Base-by-base conservation (phyloP, 345 rosid genomes). In the Hibiscus mutabilis region DNA sequence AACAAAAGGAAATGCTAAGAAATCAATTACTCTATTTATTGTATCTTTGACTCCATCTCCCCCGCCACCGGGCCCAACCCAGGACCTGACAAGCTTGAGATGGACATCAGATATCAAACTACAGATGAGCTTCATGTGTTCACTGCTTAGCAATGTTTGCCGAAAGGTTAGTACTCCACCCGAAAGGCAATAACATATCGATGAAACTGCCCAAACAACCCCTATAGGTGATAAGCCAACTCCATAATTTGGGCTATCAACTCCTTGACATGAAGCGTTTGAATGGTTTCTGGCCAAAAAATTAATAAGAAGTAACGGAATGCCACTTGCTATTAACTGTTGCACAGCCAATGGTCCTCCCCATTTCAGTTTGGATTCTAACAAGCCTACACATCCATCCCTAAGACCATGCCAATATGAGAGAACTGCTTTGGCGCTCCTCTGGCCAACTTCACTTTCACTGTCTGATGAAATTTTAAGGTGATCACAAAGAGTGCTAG, bases 11-110 rank as follows among this genome's bases (percentile, higher is more conserved):
- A 87, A 95, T 24, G 96, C 99, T 66, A 92, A 82, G 75, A 92
- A 86, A 88, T 92, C 96, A 72, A 92, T 81, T 63, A 82, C 89
- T 21, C 84, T 86, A 84, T 87, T 86, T 75, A 84, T 82, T 75
- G 83, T 55, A 81, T 91, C 98, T 71, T 84, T 88, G 74, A 85
- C 90, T 71, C 97, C 97, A 81, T 87, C 89, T 77, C 88, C 89
- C 58, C 97, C 93, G 79, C 97, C 97, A 51, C 93, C 95, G 0
- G 93, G 96, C 55, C 97, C 97, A 80, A 82, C 83, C 97, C 99
- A 95, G 76, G 71, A 75, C 76, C 83, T 89, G 47, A 95, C 88
- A 77, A 87, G 93, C 85, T 89, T 90, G 73, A 95, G 90, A 78
- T 95, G 96, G 52, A 74, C 82, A 73, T 86, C 96, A 73, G 90